Percentiles rank a stretch among this genome's conserved stretches.
phyloP scores from a whole-genome alignment of 1,284 basidiomycete species.

The Lentinula novae-zelandiae region DNA sequence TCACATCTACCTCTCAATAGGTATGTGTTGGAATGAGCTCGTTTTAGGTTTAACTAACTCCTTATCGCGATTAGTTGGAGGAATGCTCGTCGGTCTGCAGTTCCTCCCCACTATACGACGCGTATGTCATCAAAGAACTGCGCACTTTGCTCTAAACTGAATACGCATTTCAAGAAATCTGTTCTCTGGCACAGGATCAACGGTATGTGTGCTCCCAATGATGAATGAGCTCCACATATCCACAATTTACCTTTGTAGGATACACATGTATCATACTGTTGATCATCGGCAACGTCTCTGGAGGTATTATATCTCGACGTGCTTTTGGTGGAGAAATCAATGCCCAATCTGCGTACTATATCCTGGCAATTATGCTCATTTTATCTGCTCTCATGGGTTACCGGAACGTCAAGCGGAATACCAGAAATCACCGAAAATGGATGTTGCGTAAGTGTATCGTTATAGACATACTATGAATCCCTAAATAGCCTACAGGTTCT shows the following conservation, averaged over 20 bases:
- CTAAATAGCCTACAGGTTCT: conserved; percentile 15
- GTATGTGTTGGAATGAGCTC: conserved; percentile 14
- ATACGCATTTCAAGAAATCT: conserved; percentile 13
- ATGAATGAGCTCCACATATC: neutral
- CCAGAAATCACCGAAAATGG: conserved; percentile 25
- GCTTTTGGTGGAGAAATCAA: conserved; percentile 26
- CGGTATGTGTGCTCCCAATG: conserved; percentile 9
- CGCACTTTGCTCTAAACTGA: neutral
- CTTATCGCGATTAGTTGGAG: conserved; percentile 18
- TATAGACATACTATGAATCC: neutral
- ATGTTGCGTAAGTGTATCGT: conserved; percentile 23
- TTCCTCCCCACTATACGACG: conserved; percentile 25
- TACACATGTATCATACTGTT: conserved; percentile 17
- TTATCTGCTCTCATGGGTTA: conserved; percentile 18
- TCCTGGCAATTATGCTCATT: conserved; percentile 20
- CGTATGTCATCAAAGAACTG: conserved; percentile 12
- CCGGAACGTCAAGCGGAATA: conserved; percentile 22
- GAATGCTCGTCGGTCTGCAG: conserved; percentile 21
- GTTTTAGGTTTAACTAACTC: neutral
- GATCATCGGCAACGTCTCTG: conserved; percentile 20
- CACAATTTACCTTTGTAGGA: neutral
- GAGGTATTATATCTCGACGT: conserved; percentile 19
- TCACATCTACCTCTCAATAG: conserved; percentile 23
- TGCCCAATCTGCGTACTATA: conserved; percentile 18
- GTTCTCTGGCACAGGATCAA: conserved; percentile 23